Conservation (phyloP, 2,329 filamentous ascomycete genomes). For the Epicoccum nigrum region DNA sequence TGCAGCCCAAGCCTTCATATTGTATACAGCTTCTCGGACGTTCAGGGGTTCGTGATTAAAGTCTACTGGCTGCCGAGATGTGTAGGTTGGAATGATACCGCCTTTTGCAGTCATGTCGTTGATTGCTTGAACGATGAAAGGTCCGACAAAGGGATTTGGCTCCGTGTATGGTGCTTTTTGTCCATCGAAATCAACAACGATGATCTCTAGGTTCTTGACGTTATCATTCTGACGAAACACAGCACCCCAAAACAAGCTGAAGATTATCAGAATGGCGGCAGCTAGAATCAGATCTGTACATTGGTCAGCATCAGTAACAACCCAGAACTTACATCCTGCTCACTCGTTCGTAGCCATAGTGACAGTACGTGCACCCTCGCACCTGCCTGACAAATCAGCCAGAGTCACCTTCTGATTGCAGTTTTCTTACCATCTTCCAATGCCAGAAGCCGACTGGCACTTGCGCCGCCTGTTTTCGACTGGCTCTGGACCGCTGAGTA, state of each 20-base stretch:
- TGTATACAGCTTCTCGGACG: constrained; percentile 64
- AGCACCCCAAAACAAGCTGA: constrained; percentile 40
- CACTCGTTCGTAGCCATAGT: constrained; percentile 37
- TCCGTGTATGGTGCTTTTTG: constrained; percentile 53
- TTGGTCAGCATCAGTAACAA: background rate
- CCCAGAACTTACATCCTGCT: background rate
- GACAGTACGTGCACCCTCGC: constrained; percentile 39
- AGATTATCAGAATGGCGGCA: constrained; percentile 28
- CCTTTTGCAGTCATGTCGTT: constrained; percentile 46
- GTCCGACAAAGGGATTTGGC: constrained; percentile 59
- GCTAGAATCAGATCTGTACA: constrained; percentile 27
- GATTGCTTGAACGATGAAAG: constrained; percentile 56
- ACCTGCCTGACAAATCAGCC: constrained; percentile 23
- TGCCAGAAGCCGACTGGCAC: constrained; percentile 38
- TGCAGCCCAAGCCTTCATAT: constrained; percentile 65
- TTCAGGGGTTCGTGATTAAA: constrained; percentile 62
- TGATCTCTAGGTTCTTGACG: constrained; percentile 54
- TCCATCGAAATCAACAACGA: constrained; percentile 69
- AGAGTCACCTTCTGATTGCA: background rate
- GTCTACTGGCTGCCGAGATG: constrained; percentile 53
- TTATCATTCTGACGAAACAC: constrained; percentile 33
- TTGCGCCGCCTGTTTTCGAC: constrained; percentile 18
- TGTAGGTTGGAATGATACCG: constrained; percentile 56
- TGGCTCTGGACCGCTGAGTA: constrained; percentile 27
- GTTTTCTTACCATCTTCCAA: constrained; percentile 30